These are phyloP conservation scores for Trichosporon inkin DNA, from an alignment of 1,284 basidiomycete species.

Conservation along the genomic window DNA sequence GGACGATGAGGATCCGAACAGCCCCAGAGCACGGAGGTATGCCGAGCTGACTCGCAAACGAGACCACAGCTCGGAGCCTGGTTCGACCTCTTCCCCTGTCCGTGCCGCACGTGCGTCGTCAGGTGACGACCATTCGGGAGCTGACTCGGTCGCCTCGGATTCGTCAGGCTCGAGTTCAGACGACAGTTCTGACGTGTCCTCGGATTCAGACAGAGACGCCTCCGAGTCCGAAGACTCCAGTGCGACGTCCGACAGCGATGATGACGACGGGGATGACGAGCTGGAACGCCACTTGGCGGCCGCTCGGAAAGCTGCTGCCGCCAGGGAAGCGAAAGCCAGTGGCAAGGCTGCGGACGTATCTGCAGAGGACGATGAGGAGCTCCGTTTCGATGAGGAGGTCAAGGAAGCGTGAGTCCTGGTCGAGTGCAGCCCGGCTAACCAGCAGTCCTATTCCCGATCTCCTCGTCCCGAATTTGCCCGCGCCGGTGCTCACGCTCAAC, in stretches of 20 bases:
- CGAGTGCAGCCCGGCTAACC: slow-evolving; percentile 16
- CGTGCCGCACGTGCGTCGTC: neutral
- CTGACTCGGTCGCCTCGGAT: slow-evolving; percentile 6
- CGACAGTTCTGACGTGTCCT: neutral
- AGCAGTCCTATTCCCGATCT: slow-evolving; percentile 55
- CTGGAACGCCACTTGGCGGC: slow-evolving; percentile 61
- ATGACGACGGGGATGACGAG: slow-evolving; percentile 52
- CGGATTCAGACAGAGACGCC: slow-evolving; percentile 6
- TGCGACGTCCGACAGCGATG: slow-evolving; percentile 1
- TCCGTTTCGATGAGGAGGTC: slow-evolving; percentile 38
- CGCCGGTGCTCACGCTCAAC: slow-evolving; percentile 54
- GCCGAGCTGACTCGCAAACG: slow-evolving; percentile 13
- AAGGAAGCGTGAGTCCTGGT: slow-evolving; percentile 43
- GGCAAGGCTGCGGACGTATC: neutral
- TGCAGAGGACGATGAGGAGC: slow-evolving; percentile 41
- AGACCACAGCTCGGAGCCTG: neutral
- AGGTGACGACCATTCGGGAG: slow-evolving; percentile 11
- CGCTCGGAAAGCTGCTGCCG: slow-evolving; percentile 23
- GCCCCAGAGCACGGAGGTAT: slow-evolving; percentile 17
- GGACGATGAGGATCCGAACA: slow-evolving; percentile 14
- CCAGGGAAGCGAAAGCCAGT: neutral
- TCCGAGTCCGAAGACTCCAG: slow-evolving; percentile 5
- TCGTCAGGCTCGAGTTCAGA: slow-evolving; percentile 8
- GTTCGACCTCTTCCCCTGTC: neutral
- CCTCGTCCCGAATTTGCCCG: slow-evolving; percentile 54